Conservation (phyloP, 106 monocot species). For the Platanthera guangdongensis region DNA sequence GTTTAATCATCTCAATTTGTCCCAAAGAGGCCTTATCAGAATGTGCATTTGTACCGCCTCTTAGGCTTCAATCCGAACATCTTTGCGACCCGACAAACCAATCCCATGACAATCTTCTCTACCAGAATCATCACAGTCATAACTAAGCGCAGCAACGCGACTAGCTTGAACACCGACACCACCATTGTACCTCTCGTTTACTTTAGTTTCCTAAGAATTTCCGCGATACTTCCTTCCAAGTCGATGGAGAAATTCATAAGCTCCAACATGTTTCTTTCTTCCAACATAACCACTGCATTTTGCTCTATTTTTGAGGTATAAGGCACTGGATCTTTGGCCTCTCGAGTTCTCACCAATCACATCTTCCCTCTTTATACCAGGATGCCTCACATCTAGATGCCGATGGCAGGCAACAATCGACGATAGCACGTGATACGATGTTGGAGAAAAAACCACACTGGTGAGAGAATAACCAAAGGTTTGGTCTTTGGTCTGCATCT, state of each 20-base stretch:
- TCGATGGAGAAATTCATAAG: not conserved
- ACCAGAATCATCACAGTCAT: constrained; percentile 27
- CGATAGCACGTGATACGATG: too few relatives aligned
- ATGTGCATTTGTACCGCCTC: constrained; percentile 19
- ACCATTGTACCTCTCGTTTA: constrained; percentile 6
- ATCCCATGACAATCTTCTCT: constrained; percentile 23
- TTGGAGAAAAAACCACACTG: too few relatives aligned
- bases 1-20: too few relatives aligned
- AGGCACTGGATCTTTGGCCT: too few relatives aligned
- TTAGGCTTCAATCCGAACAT: constrained; percentile 24
- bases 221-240: not conserved
- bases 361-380: too few relatives aligned
- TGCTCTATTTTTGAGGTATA: not conserved
- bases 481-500: too few relatives aligned
- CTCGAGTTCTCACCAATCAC: too few relatives aligned
- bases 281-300: not conserved
- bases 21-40: too few relatives aligned
- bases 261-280: not conserved
- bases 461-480: too few relatives aligned
- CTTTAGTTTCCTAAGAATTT: not conserved
- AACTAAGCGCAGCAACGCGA: constrained; percentile 14
- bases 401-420: too few relatives aligned
- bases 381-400: too few relatives aligned
- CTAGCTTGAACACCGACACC: constrained; percentile 17
- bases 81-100: constrained; percentile 16